Evolutionary conservation across 164 flowering plant genomes (phyloP).

Genomic region (Taxillus chinensis): DNA sequence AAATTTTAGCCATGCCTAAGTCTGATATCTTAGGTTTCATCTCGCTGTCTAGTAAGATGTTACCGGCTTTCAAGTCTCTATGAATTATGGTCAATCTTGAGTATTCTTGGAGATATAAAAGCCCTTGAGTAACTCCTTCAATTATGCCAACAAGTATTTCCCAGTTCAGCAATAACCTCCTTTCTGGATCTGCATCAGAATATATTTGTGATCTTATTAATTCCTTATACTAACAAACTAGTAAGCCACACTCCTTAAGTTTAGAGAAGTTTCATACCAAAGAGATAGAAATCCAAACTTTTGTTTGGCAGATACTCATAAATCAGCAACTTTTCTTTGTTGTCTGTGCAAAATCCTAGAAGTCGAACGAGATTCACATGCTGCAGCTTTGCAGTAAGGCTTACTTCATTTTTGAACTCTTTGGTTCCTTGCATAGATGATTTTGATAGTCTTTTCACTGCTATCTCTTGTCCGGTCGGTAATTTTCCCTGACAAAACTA

Average conservation of each 20-base stretch:
- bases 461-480: constrained; percentile 9
- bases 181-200: constrained; percentile 17
- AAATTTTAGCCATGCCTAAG: constrained; percentile 30
- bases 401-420: constrained; percentile 5
- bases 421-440: constrained; percentile 9
- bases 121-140: constrained; percentile 32
- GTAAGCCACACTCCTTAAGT: too few relatives aligned
- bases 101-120: constrained; percentile 32
- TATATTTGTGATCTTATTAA: too few relatives aligned
- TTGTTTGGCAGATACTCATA: constrained; percentile 4
- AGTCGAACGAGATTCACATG: constrained; percentile 9
- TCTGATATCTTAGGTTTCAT: constrained; percentile 32
- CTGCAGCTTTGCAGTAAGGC: constrained; percentile 5
- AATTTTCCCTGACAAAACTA: constrained; percentile 7
- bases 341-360: constrained; percentile 8
- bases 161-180: constrained; percentile 16
- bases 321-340: constrained; percentile 12
- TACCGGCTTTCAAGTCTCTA: constrained; percentile 16
- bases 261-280: background rate
- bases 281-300: constrained; percentile 10
- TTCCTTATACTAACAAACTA: too few relatives aligned
- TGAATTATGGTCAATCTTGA: constrained; percentile 15
- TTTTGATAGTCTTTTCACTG: constrained; percentile 13
- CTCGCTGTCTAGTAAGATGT: constrained; percentile 19
- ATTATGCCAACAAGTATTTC: constrained; percentile 17